phyloP scores from a whole-genome alignment of 225 moss, liverwort and hornwort genomes.

The Polytrichum commune region DNA sequence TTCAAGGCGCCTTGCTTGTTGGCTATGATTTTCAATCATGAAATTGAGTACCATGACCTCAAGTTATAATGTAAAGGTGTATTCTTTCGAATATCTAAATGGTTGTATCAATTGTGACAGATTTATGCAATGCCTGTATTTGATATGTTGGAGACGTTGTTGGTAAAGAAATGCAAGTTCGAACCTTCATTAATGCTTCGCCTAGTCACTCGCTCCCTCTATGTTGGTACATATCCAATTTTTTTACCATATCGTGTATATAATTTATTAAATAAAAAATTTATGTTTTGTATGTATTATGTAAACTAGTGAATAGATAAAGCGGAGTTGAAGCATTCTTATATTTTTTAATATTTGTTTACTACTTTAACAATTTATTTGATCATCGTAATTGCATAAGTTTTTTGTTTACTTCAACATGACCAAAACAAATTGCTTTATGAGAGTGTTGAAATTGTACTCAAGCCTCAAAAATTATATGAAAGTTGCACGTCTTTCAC shows the following conservation, averaged over 20 bases:
- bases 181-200: constrained; percentile 28
- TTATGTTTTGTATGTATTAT: background rate
- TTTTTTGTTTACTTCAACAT: no score
- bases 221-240: constrained; percentile 21
- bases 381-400: no score
- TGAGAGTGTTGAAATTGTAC: no score
- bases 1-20: background rate
- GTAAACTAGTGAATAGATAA: no score
- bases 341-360: no score
- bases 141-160: constrained; percentile 54
- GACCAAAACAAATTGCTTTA: no score
- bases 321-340: no score
- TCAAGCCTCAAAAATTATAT: no score
- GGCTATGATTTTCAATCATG: background rate
- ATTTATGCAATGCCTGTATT: constrained; percentile 75
- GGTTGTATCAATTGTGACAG: constrained; percentile 4
- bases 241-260: background rate
- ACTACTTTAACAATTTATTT: no score
- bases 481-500: no score
- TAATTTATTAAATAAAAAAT: no score
- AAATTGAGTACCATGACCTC: background rate
- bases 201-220: constrained; percentile 22
- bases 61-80: background rate
- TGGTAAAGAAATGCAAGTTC: constrained; percentile 20
- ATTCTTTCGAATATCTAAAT: background rate